Base-by-base conservation (phyloP, 768 basidiomycete species). In the Mycena crocata region DNA sequence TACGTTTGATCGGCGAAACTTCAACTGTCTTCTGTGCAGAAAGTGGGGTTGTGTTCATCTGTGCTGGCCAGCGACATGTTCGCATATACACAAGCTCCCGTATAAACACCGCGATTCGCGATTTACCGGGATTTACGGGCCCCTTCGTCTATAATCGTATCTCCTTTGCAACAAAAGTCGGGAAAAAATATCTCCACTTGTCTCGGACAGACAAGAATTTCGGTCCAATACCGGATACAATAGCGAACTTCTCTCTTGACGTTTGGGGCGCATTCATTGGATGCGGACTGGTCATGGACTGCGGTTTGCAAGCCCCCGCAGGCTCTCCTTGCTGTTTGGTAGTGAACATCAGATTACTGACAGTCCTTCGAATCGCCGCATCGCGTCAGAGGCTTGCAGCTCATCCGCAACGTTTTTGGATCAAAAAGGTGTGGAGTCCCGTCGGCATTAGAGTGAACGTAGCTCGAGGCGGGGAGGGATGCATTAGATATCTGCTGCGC, bases 361-460 rank as follows among this genome's bases (percentile, higher is more conserved):
- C 26, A 51, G 50, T 19, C 30, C 34, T 54, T 37, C 40, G 31
- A 40, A 21, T 14, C n/a, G 42, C 6, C 31, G 8, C 31, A 32
- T 52, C 24, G 26, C 24, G 34, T 62, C 44, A 48, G n/a, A n/a
- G 21, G 23, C 34, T 32, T 39, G 45, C 13, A 23, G 28, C 24
- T 34, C 15, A 6, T 21, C 4, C 17, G 52, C 23, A 37, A 39
- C 40, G 21, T 44, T 40, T 10, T 26, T 42, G n/a, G 49, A 62
- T 55, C 48, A 60, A 44, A 21, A 24, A 62, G 46, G 54, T 45
- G 48, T 44, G 54, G n/a, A n/a, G n/a, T 57, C 31, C 62, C 62
- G 62, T 49, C 62, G 62, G 62, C 55, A 64, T 57, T 64, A 64
- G 55, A 64, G 62, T 42, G 62, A 57, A 55, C 46, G 17, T 64